Evolutionary conservation across 352 stramenopile species (phyloP), one percentile per base, ranked within the genome.

Genomic region (Phytophthora pisi): DNA sequence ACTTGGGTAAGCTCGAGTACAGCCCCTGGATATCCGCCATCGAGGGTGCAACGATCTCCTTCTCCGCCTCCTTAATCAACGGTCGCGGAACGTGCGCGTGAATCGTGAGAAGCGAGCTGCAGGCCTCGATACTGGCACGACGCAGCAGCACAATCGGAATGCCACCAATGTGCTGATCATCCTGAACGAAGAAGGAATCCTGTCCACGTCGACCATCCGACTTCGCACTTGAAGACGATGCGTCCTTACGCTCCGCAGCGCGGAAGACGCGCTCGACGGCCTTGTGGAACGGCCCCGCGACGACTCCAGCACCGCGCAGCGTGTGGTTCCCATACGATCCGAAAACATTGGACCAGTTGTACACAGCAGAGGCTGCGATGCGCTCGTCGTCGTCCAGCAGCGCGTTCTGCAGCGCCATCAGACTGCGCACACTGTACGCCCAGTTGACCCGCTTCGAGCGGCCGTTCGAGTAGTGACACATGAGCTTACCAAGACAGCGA

Each of bases 331-430:
- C 88, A 28, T 92, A 94, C 28, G 91, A 75, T 10, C 81, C 77
- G 65, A 96, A 94, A 11, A 96, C 70, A 28, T 89, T 84, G 0
- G 85, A 93, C 84, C 88, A 96, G 69, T 92, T 96, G 70, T 81
- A 92, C 2, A 96, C 84, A 20, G 88, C 88, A 1, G 88, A 85
- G 16, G 88, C 86, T 34, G 79, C 79, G 52, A 94, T 93, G 11
- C 88, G 80, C 47, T 95, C 85, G 51, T 96, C 88, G 8, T 92
- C 82, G 50, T 96, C 88, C 6, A 94, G 64, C 24, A 96, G 55
- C 9, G 88, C 88, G 16, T 73, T 88, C 57, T 96, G 88, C 4
- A 96, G 66, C 24, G 86, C 79, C 82, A 95, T 93, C 47, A 96
- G 64, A 70, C 84, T 91, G 50, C 88, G 88, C 45, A 96, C 80